Percentiles rank a stretch among this genome's conserved stretches.
phyloP scores from a whole-genome alignment of 192 early-diverging fungal species.

The Coemansia sp. region DNA sequence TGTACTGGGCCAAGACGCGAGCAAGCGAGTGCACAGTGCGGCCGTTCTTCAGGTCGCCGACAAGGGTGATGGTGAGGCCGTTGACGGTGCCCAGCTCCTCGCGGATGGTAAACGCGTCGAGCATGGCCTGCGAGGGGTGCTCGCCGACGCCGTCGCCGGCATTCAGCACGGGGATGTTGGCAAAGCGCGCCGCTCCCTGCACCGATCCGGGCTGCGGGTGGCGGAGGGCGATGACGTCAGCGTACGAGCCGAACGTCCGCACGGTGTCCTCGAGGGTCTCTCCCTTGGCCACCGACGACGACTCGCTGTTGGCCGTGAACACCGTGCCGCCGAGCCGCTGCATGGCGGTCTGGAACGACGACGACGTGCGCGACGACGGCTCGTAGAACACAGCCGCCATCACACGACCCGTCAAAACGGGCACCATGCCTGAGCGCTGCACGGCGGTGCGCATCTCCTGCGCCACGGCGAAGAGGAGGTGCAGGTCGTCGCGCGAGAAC shows the following conservation, averaged over 20 bases:
- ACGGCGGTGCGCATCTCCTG: conserved; percentile 96
- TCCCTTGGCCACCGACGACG: conserved; percentile 93
- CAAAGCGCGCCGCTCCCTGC: conserved; percentile 79
- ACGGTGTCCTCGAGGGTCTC: conserved; percentile 95
- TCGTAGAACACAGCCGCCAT: conserved; percentile 97
- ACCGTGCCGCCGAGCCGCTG: conserved; percentile 87
- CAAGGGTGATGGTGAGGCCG: conserved; percentile 91
- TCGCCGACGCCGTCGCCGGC: conserved; percentile 97
- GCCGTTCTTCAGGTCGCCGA: conserved; percentile 97
- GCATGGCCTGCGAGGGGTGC: conserved; percentile 97
- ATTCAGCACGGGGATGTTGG: conserved; percentile 91
- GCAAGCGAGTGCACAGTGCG: conserved; percentile 97
- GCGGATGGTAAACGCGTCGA: conserved; percentile 93
- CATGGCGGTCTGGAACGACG: conserved; percentile 96
- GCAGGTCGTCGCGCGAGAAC: conserved; percentile 91
- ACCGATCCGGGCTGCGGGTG: conserved; percentile 91
- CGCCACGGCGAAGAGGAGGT: conserved; percentile 92
- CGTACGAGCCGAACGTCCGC: conserved; percentile 89
- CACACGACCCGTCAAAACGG: conserved; percentile 86
- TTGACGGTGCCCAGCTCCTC: conserved; percentile 96
- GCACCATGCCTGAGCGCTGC: conserved; percentile 83
- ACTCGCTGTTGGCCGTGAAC: conserved; percentile 78
- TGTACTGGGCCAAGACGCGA: conserved; percentile 81
- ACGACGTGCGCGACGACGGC: conserved; percentile 91
- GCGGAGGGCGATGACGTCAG: conserved; percentile 88